These are phyloP conservation scores for Polygonum maritimum DNA, from an alignment of 148 eudicot species.

Conservation along the genomic window DNA sequence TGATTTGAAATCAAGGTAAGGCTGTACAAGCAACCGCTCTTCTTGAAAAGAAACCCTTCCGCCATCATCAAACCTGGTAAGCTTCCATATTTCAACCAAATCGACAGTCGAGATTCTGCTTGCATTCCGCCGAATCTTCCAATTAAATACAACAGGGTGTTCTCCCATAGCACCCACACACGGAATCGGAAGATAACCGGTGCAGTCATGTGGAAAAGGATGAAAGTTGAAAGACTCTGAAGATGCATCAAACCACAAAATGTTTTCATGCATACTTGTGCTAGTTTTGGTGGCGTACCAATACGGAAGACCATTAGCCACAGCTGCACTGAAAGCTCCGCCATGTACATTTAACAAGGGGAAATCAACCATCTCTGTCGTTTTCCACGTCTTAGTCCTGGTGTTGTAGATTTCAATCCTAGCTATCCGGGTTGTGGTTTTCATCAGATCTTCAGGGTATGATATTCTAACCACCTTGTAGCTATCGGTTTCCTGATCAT, in stretches of 20 bases:
- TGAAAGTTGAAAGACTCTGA: conserved; percentile 7
- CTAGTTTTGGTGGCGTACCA: conserved; percentile 15
- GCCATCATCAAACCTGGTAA: conserved; percentile 11
- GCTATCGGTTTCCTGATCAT: conserved; percentile 9
- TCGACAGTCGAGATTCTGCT: background rate
- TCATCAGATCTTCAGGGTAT: conserved; percentile 1
- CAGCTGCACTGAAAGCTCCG: conserved; percentile 1
- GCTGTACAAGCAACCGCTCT: background rate
- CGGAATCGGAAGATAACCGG: background rate
- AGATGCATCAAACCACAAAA: conserved; percentile 13
- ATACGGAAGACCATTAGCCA: conserved; percentile 11
- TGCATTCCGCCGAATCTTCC: background rate
- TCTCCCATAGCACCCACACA: conserved; percentile 14
- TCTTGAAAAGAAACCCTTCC: conserved; percentile 7
- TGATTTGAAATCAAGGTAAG: background rate
- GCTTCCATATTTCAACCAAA: conserved; percentile 14
- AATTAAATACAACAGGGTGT: conserved; percentile 8
- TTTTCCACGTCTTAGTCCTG: conserved; percentile 16
- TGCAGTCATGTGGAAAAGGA: background rate
- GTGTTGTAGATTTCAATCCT: conserved; percentile 22
- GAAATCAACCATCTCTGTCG: background rate
- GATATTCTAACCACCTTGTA: conserved; percentile 22
- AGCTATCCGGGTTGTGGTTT: background rate
- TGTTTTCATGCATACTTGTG: too few species aligned
- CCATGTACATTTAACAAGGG: background rate